Base-by-base conservation (phyloP, 2,329 filamentous ascomycete species). In the Myotisia sp. region DNA sequence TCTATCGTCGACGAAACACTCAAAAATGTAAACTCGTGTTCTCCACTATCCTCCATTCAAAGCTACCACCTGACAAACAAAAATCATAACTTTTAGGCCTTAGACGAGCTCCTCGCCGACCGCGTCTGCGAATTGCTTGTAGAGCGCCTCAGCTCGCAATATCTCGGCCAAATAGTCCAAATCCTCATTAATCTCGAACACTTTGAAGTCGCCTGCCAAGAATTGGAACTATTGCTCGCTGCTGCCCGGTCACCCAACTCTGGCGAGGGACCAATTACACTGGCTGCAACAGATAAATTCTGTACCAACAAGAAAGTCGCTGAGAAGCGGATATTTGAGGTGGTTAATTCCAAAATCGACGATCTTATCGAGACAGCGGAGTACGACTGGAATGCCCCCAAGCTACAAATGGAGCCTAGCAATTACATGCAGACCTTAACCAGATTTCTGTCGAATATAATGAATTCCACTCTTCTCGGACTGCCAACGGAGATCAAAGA, bases 291-390 rank as follows among this genome's bases (percentile, higher is more conserved):
- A 0, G 79, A 84, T 44, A 73, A 83, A 39, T 98, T 98, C 56
- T 71, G 76, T 26, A 76, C 71, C 48, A 86, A 92, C 52, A 94
- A 94, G 60, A 94, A 95, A 62, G 85, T 80, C 1, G 90, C 90
- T 0, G 87, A 94, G 53, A 93, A 94, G 60, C 79, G 92, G 21
- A 95, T 98, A 38, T 98, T 98, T 51, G 92, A 98, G 59, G 71
- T 98, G 0, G 90, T 98, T 42, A 95, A 98, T 60, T 92, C 82
- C 37, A 98, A 98, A 63, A 95, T 98, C 47, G 87, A 95, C 51
- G 90, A 98, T 53, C 70, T 98, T 7, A 81, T 98, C 36, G 87
- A 94, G 48, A 95, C 86, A 0, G 87, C 90, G 20, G 90, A 98
- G 58, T 98, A 98, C 53, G 84, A 95, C 55, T 98, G 90, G 71